A percentile compares a stretch with the other conserved stretches of the same genome.
These are phyloP conservation scores for Paralagenidium karlingii DNA, from an alignment of 352 stramenopile species.

Conservation along the genomic window DNA sequence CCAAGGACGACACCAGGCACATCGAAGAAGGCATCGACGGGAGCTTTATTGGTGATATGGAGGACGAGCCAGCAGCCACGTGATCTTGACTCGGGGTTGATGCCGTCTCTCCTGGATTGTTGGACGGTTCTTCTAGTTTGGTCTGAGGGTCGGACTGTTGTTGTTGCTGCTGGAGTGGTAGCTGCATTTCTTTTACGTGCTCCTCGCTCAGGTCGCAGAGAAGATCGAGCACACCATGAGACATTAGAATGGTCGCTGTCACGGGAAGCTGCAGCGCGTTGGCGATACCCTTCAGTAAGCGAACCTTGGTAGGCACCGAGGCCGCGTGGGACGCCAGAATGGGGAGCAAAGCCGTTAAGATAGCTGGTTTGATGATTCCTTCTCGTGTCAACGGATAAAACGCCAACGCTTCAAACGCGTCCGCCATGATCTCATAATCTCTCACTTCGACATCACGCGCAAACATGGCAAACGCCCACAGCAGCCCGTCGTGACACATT, in stretches of 20 bases:
- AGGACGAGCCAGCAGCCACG: too few relatives aligned
- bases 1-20: too few relatives aligned
- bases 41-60: too few relatives aligned
- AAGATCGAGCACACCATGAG: constrained; percentile 10
- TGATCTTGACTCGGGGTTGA: too few relatives aligned
- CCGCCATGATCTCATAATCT: constrained; percentile 48
- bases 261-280: constrained; percentile 32
- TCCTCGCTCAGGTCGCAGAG: too few relatives aligned
- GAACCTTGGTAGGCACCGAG: constrained; percentile 13
- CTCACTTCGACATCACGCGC: constrained; percentile 29
- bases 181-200: too few relatives aligned
- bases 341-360: constrained; percentile 25
- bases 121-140: too few relatives aligned
- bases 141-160: too few relatives aligned
- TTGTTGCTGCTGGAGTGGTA: too few relatives aligned
- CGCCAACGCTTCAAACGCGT: constrained; percentile 48
- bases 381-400: constrained; percentile 32
- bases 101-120: too few relatives aligned
- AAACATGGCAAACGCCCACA: constrained; percentile 60
- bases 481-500: constrained; percentile 51
- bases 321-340: constrained; percentile 14
- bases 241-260: constrained; percentile 11
- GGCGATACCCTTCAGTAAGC: constrained; percentile 27
- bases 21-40: too few relatives aligned
- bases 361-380: constrained; percentile 25